Evolutionary conservation across 2,329 filamentous ascomycete species (phyloP).

Genomic region (Diaporthe capsici): DNA sequence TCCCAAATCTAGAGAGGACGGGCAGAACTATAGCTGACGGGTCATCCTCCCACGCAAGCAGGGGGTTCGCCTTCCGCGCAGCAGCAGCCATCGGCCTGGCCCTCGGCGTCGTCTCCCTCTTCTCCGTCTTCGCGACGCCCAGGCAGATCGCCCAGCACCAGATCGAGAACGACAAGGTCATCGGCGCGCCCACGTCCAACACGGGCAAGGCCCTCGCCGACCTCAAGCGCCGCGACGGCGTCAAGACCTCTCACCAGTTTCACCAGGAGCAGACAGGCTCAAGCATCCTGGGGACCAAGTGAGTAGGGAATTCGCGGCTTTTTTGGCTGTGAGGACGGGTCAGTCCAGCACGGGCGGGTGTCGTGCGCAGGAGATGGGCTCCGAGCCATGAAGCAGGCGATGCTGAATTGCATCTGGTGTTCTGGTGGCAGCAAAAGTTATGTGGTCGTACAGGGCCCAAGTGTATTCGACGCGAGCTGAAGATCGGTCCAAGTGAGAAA

Average conservation of each 20-base stretch:
- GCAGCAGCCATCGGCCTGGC: slow-evolving; percentile 20
- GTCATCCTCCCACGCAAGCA: background rate
- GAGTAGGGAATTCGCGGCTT: background rate
- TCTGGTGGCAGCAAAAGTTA: background rate
- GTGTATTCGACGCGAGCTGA: background rate
- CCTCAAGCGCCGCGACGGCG: slow-evolving; percentile 31
- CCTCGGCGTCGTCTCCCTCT: slow-evolving; percentile 18
- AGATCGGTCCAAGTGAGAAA: background rate
- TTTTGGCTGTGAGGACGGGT: background rate
- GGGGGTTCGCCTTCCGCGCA: slow-evolving; percentile 26
- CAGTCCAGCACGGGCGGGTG: background rate
- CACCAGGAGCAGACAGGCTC: slow-evolving; percentile 36
- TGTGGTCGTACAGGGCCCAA: background rate
- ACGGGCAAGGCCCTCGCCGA: slow-evolving; percentile 32
- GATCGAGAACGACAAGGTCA: slow-evolving; percentile 37
- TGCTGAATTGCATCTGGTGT: background rate
- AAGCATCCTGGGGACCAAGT: slow-evolving; percentile 29
- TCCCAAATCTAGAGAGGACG: no score
- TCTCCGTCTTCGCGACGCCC: slow-evolving; percentile 29
- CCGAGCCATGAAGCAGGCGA: no score
- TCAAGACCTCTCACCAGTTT: slow-evolving; percentile 35
- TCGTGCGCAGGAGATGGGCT: background rate
- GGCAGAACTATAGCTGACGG: background rate
- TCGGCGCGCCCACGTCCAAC: slow-evolving; percentile 32
- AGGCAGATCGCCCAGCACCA: slow-evolving; percentile 35